Base-by-base conservation (phyloP, 2,329 filamentous ascomycete species). In the Xylaria sp. region DNA sequence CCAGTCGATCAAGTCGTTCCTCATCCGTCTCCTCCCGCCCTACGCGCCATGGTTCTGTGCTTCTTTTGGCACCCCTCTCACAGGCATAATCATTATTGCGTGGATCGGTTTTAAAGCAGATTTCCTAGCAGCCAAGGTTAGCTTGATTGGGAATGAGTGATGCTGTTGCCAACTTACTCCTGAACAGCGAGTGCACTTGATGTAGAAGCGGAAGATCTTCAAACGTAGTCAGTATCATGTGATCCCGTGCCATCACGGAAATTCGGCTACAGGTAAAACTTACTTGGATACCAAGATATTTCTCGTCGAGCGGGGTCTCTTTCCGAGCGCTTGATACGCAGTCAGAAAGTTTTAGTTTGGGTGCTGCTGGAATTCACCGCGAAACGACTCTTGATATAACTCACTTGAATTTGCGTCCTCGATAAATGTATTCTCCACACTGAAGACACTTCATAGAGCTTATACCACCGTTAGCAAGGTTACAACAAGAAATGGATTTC, bases 41-140 rank as follows among this genome's bases (percentile, higher is more conserved):
- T 66, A 88, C 84, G 32, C 94, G 85, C 96, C 96, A 99, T 0
- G 92, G 92, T 80, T 99, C 96, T 72, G 96, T 96, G 80, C 97
- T 98, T 54, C 96, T 88, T 82, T 95, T 94, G 5, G 95, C 96
- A 18, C 96, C 95, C 59, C 87, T 87, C 80, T 97, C 88, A 78
- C 87, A 83, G 86, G 75, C 89, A 78, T 98, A 99, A 79, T 98
- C 95, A 86, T 94, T 94, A 77, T 94, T 94, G 81, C 97, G 97
- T 0, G 96, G 96, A 75, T 99, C 96, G 0, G 96, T 98, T 72
- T 65, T 67, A 56, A 74, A 74, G 20, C 72, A 72, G 41, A 75
- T 74, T 60, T 65, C 56, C 56, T 57, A 57, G 20, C 20, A 44
- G 5, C 25, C 25, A 18, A 25, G 3, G 55, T 57, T 13, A 57